phyloP scores from a whole-genome alignment of 2,329 filamentous ascomycete genomes.

The Calycina herbarum region DNA sequence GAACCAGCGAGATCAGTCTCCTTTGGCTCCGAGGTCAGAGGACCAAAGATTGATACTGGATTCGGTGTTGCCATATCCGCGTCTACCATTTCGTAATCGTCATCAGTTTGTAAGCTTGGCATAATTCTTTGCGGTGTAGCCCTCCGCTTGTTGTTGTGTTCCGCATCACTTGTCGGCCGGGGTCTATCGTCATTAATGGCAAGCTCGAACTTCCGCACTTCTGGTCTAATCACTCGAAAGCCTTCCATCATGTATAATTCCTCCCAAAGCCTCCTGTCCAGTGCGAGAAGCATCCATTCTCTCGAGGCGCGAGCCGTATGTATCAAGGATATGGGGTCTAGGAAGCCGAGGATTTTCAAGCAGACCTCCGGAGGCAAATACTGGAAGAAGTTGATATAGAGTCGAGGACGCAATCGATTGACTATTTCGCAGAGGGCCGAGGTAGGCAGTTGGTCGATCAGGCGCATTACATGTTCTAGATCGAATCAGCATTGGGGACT shows the following conservation, averaged over 20 bases:
- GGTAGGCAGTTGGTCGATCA: slow-evolving; percentile 77
- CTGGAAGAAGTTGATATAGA: slow-evolving; percentile 89
- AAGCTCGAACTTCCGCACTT: slow-evolving; percentile 67
- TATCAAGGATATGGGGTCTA: slow-evolving; percentile 79
- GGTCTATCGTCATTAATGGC: slow-evolving; percentile 39
- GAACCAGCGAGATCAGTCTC: slow-evolving; percentile 21
- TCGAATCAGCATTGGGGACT: slow-evolving; percentile 20
- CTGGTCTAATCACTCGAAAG: slow-evolving; percentile 70
- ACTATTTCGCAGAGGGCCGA: slow-evolving; percentile 79
- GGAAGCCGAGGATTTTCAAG: slow-evolving; percentile 81
- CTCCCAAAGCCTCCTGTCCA: slow-evolving; percentile 87
- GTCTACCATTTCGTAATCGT: slow-evolving; percentile 51
- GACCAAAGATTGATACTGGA: slow-evolving; percentile 33
- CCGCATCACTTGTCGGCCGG: slow-evolving; percentile 41
- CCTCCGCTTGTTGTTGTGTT: slow-evolving; percentile 56
- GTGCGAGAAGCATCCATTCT: slow-evolving; percentile 75
- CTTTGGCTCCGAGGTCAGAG: slow-evolving; percentile 16
- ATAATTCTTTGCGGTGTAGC: slow-evolving; percentile 45
- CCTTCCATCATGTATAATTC: slow-evolving; percentile 80
- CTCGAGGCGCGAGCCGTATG: slow-evolving; percentile 76
- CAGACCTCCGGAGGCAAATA: slow-evolving; percentile 89
- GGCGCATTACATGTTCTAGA: slow-evolving; percentile 75
- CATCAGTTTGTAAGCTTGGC: slow-evolving; percentile 39
- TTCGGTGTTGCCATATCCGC: slow-evolving; percentile 30
- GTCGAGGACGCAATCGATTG: slow-evolving; percentile 73